Percentiles rank a stretch among this genome's conserved stretches.
phyloP scores from a whole-genome alignment of 768 basidiomycete species.

The Cytidiella melzeri region DNA sequence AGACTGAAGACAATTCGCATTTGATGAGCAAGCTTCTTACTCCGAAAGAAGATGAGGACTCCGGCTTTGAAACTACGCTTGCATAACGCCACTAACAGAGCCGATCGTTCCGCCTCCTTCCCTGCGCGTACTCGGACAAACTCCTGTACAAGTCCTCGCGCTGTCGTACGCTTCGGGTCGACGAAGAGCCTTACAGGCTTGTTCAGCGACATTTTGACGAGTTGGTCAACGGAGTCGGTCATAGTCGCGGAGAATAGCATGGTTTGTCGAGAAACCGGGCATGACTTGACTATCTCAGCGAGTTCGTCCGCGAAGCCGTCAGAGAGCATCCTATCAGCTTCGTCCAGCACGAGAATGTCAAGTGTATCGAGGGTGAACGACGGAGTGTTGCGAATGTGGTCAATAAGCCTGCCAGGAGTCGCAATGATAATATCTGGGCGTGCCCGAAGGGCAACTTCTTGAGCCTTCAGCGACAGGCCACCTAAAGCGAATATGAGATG shows the following conservation, averaged over 20 bases:
- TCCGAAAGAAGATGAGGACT: conserved; percentile 91
- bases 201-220: conserved; percentile 88
- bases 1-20: conserved; percentile 91
- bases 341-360: conserved; percentile 92
- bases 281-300: conserved; percentile 86
- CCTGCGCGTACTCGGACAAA: conserved; percentile 87
- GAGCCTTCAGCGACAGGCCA: conserved; percentile 89
- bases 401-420: conserved; percentile 89
- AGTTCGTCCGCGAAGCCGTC: conserved; percentile 96
- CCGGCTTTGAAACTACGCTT: conserved; percentile 79
- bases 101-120: conserved; percentile 70
- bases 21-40: conserved; percentile 96
- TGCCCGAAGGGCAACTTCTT: conserved; percentile 78
- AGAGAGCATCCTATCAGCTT: conserved; percentile 95
- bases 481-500: conserved; percentile 37
- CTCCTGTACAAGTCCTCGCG: conserved; percentile 84
- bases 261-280: conserved; percentile 85
- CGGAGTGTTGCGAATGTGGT: conserved; percentile 93
- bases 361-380: conserved; percentile 89
- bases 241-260: conserved; percentile 99
- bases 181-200: conserved; percentile 94
- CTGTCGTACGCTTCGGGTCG: conserved; percentile 85
- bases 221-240: conserved; percentile 93
- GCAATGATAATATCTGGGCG: conserved; percentile 94
- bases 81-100: conserved; percentile 76